Evolutionary conservation across 306 rosid species (phyloP).

Genomic region (Begonia peltatifolia): DNA sequence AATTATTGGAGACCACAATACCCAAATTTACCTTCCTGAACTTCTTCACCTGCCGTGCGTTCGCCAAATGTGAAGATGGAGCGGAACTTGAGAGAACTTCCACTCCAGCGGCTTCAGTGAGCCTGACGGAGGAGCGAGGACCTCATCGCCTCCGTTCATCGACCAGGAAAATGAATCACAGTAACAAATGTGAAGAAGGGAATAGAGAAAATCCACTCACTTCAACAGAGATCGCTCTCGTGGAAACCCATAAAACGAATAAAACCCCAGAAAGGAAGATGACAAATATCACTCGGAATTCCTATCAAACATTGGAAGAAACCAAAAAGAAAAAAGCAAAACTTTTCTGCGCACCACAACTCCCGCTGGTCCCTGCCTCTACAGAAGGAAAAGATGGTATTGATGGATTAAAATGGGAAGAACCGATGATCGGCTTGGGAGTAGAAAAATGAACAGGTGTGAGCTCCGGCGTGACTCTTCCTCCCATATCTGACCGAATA

Average conservation of each 20-base stretch:
- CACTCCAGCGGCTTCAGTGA: slow-evolving; percentile 74
- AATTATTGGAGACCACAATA: neutral
- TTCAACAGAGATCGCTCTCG: slow-evolving; percentile 53
- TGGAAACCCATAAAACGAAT: slow-evolving; percentile 24
- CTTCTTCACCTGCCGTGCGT: slow-evolving; percentile 96
- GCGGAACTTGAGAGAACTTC: slow-evolving; percentile 99
- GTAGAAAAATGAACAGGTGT: no score
- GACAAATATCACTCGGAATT: slow-evolving; percentile 28
- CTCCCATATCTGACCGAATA: no score
- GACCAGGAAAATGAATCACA: slow-evolving; percentile 27
- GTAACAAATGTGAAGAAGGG: slow-evolving; percentile 17
- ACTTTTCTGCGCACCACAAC: no score
- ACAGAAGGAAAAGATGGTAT: no score
- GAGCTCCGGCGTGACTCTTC: no score
- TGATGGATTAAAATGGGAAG: no score
- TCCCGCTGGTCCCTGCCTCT: no score
- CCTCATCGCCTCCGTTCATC: slow-evolving; percentile 94
- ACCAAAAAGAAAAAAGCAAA: neutral
- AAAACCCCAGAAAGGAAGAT: slow-evolving; percentile 17
- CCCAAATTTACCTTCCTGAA: slow-evolving; percentile 72
- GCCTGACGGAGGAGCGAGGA: slow-evolving; percentile 61
- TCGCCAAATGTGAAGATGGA: no score
- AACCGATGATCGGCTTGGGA: no score
- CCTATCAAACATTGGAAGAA: slow-evolving; percentile 52
- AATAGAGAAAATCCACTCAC: slow-evolving; percentile 37